A percentile compares a stretch with the other conserved stretches of the same genome.
phyloP scores from a whole-genome alignment of 2,329 filamentous ascomycete genomes.

The Rutstroemia sp. region DNA sequence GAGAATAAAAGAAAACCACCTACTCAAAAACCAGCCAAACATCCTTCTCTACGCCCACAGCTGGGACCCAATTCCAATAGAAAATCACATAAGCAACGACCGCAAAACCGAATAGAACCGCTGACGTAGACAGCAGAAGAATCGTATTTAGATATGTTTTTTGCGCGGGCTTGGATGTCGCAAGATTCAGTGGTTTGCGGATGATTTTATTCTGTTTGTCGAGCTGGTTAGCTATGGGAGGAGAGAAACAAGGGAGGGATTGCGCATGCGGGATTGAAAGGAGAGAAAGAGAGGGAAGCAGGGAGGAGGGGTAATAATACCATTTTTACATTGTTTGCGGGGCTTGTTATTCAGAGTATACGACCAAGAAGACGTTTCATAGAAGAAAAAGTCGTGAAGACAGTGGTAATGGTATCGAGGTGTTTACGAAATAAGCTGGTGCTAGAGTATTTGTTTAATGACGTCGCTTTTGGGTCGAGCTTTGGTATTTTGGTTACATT shows the following conservation, averaged over 20 bases:
- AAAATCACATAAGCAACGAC: conserved; percentile 57
- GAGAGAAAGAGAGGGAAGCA: neutral
- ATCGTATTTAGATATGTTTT: conserved; percentile 54
- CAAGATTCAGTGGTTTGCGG: conserved; percentile 44
- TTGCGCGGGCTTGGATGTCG: conserved; percentile 53
- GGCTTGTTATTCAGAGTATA: too few relatives aligned
- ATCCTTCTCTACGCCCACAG: conserved; percentile 52
- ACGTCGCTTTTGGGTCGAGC: too few relatives aligned
- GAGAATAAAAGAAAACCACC: conserved; percentile 7
- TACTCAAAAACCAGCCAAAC: conserved; percentile 62
- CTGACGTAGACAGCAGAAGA: conserved; percentile 36
- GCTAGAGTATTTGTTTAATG: too few relatives aligned
- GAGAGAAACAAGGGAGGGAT: neutral
- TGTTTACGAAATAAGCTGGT: too few relatives aligned
- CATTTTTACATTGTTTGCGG: too few relatives aligned
- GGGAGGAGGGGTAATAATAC: too few relatives aligned
- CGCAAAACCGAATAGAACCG: conserved; percentile 50
- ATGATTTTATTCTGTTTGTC: conserved; percentile 41
- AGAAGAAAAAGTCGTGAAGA: too few relatives aligned
- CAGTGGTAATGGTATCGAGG: too few relatives aligned
- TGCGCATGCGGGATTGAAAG: too few relatives aligned
- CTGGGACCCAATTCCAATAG: conserved; percentile 62
- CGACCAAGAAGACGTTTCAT: too few relatives aligned
- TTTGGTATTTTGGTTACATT: too few relatives aligned
- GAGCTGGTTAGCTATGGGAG: neutral